A percentile compares a stretch with the other conserved stretches of the same genome.
Conservation (phyloP, 2,329 filamentous ascomycete genomes). For the Trichoderma endophyticum region DNA sequence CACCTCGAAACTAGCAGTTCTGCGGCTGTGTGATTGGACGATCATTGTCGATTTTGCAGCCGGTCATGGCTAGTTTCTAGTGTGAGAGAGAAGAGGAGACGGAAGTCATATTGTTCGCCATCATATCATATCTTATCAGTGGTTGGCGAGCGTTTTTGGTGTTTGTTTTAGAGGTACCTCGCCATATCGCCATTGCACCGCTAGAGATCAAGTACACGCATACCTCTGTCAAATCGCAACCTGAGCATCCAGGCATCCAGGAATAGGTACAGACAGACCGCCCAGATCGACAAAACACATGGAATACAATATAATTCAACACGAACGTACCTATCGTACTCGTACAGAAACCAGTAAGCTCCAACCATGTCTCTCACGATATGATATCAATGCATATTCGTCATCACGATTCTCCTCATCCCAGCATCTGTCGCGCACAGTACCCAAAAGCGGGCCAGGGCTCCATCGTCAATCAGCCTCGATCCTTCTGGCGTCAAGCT, state of each 20-base stretch:
- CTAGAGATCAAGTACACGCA: neutral
- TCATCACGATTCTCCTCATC: neutral
- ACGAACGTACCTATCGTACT: neutral
- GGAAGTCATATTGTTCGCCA: neutral
- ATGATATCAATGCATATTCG: neutral
- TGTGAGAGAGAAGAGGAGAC: neutral
- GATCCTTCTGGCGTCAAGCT: constrained; percentile 15
- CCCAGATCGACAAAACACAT: neutral
- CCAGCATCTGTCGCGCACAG: neutral
- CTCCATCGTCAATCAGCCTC: constrained; percentile 16
- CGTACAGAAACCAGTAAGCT: neutral
- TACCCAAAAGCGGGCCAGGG: constrained; percentile 7
- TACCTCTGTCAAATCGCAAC: neutral
- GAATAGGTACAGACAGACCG: neutral
- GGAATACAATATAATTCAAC: neutral
- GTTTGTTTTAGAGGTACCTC: neutral
- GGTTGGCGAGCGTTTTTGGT: neutral
- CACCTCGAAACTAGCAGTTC: constrained; percentile 1
- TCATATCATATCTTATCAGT: neutral
- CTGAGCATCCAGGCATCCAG: neutral
- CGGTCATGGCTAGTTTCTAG: neutral
- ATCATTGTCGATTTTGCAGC: neutral
- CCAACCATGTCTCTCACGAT: neutral
- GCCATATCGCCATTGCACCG: neutral
- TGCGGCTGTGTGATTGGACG: constrained; percentile 7